A percentile compares a stretch with the other conserved stretches of the same genome.
Evolutionary conservation across 495 filamentous ascomycete species (phyloP).

Genomic region (Glarea lozoyensis): DNA sequence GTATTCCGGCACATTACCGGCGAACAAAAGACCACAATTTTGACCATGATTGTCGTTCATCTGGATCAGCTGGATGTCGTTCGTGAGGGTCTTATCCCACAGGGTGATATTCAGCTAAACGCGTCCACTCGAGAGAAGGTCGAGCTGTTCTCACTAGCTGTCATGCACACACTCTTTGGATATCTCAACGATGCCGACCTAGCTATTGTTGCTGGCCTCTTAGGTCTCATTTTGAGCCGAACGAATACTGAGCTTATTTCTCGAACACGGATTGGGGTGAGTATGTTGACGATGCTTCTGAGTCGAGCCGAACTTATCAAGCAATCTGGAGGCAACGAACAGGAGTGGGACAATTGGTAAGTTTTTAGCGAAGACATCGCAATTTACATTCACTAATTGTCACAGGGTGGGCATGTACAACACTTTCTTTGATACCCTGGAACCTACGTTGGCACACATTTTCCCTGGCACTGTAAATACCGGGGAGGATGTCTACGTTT

Average conservation of each 20-base stretch:
- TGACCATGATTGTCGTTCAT: slow-evolving; percentile 94
- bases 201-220: slow-evolving; percentile 77
- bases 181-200: slow-evolving; percentile 88
- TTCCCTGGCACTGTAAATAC: slow-evolving; percentile 80
- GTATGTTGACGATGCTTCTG: slow-evolving; percentile 88
- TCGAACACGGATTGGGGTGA: slow-evolving; percentile 75
- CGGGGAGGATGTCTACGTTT: slow-evolving; percentile 87
- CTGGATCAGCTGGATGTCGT: slow-evolving; percentile 89
- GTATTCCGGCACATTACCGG: slow-evolving; percentile 89
- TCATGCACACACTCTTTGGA: slow-evolving; percentile 81
- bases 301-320: slow-evolving; percentile 90
- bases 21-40: slow-evolving; percentile 84
- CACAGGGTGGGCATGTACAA: slow-evolving; percentile 59
- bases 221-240: slow-evolving; percentile 75
- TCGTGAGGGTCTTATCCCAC: slow-evolving; percentile 58
- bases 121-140: slow-evolving; percentile 75
- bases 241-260: slow-evolving; percentile 71
- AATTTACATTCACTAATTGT: slow-evolving; percentile 9
- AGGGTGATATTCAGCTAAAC: slow-evolving; percentile 59
- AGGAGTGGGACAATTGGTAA: slow-evolving; percentile 77
- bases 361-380: slow-evolving; percentile 15
- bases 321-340: slow-evolving; percentile 59
- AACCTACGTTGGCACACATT: slow-evolving; percentile 70
- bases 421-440: slow-evolving; percentile 75
- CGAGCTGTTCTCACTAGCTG: slow-evolving; percentile 75